Evolutionary conservation across 805 yeast species (phyloP).

Genomic region (Yamadazyma paraphyllophila): DNA sequence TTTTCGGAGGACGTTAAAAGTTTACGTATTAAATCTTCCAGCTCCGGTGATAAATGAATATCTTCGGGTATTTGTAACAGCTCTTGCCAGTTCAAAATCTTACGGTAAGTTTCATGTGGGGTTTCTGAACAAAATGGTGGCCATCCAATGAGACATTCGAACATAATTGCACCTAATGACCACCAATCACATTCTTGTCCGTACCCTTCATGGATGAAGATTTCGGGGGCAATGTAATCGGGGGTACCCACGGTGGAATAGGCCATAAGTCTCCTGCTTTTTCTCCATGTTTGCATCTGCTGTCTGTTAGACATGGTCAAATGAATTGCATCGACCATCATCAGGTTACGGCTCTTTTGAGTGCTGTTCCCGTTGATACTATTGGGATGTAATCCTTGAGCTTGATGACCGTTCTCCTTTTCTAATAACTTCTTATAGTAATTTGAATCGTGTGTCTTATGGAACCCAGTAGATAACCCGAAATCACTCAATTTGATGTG

Average conservation of each 20-base stretch:
- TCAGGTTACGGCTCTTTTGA: conserved; percentile 60
- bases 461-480: conserved; percentile 88
- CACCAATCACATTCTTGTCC: conserved; percentile 99
- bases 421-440: conserved; percentile 82
- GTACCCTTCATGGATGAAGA: conserved; percentile 87
- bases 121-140: conserved; percentile 96
- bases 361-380: conserved; percentile 12
- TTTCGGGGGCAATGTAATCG: conserved; percentile 94
- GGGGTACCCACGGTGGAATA: conserved; percentile 97
- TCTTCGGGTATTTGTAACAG: conserved; percentile 88
- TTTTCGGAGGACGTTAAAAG: conserved; percentile 75
- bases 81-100: conserved; percentile 89
- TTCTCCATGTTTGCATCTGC: conserved; percentile 95
- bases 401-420: conserved; percentile 35
- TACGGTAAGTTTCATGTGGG: conserved; percentile 89
- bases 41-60: conserved; percentile 82
- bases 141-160: conserved; percentile 94
- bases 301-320: conserved; percentile 93
- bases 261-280: conserved; percentile 88
- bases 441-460: conserved; percentile 85
- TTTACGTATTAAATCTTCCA: conserved; percentile 79
- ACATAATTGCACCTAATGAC: conserved; percentile 96
- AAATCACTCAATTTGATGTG: conserved; percentile 71
- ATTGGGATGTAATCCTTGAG: no score
- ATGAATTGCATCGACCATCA: conserved; percentile 92